A percentile compares a stretch with the other conserved stretches of the same genome.
Conservation (phyloP, 768 basidiomycete species). For the Lyophyllum decastes region DNA sequence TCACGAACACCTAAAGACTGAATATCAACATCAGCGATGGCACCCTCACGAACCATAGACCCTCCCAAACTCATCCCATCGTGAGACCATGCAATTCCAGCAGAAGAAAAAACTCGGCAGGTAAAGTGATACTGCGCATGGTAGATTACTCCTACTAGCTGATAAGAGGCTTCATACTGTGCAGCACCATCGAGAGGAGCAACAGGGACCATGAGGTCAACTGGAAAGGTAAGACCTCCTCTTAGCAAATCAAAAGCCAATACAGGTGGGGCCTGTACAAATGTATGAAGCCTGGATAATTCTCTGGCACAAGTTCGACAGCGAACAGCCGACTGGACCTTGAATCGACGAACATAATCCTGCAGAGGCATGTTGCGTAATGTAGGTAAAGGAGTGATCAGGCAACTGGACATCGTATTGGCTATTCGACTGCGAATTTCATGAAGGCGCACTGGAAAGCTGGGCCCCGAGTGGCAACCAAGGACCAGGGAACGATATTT, state of each 20-base stretch:
- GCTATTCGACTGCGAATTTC: not conserved
- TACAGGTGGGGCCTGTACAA: not conserved
- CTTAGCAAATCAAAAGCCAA: not conserved
- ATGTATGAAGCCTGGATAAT: not conserved
- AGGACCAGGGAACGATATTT: no score
- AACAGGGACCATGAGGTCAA: not conserved
- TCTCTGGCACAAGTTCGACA: not conserved
- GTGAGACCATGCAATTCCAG: not conserved
- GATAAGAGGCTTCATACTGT: not conserved
- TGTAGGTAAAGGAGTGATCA: not conserved
- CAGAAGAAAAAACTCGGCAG: not conserved
- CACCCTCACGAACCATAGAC: not conserved
- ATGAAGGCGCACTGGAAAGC: no score
- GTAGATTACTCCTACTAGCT: constrained; percentile 4
- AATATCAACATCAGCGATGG: not conserved
- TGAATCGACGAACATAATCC: not conserved
- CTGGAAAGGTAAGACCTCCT: not conserved
- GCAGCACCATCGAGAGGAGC: no score
- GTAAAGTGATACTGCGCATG: constrained; percentile 7
- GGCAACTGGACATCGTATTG: not conserved
- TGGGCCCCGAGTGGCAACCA: no score
- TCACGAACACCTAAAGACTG: not conserved
- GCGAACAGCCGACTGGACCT: no score
- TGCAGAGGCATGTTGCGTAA: not conserved
- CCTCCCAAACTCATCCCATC: not conserved